These are phyloP conservation scores for Alternaria sp. DNA, from an alignment of 2,329 filamentous ascomycete genomes.

Conservation along the genomic window DNA sequence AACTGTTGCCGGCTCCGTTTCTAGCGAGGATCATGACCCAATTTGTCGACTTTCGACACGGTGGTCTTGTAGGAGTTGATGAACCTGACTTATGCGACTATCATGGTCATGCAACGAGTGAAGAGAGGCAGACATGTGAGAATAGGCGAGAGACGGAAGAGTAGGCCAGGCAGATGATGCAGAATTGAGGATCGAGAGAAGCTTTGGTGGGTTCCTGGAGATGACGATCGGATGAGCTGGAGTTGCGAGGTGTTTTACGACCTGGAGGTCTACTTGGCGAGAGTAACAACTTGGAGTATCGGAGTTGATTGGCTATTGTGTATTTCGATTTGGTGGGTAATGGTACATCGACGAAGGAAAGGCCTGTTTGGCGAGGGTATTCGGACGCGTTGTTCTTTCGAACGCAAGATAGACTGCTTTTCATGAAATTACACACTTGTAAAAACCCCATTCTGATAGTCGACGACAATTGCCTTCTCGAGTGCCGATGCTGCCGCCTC, in stretches of 20 bases:
- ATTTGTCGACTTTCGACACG: too few species aligned
- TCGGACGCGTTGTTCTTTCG: neutral
- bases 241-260: neutral
- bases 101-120: neutral
- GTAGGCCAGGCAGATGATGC: neutral
- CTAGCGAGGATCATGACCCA: too few species aligned
- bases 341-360: neutral
- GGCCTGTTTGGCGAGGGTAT: neutral
- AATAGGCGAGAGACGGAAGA: neutral
- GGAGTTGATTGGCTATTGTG: neutral
- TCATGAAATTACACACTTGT: constrained; percentile 9
- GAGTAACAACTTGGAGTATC: neutral
- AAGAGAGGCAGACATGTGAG: neutral
- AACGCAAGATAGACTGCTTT: neutral
- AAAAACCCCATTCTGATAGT: constrained; percentile 47
- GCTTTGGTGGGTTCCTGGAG: neutral
- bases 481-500: constrained; percentile 39
- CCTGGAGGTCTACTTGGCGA: neutral
- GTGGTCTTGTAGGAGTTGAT: too few species aligned
- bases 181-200: neutral
- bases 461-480: constrained; percentile 51
- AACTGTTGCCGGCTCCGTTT: too few species aligned
- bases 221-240: neutral
- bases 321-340: neutral
- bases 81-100: neutral